Base-by-base conservation (phyloP, 768 basidiomycete species). In the Tricholoma furcatifolium region DNA sequence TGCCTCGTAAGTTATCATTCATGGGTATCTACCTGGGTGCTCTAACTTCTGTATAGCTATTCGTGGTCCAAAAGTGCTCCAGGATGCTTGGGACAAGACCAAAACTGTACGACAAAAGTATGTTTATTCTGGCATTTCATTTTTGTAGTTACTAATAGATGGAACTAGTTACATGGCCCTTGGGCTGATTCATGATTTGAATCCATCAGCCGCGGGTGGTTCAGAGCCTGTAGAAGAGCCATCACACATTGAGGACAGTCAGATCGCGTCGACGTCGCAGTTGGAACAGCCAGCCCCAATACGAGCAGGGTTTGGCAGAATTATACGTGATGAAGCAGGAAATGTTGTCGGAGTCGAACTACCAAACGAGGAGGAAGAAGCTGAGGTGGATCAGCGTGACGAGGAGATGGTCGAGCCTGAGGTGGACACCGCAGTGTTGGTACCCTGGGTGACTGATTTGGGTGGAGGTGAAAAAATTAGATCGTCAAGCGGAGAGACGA, bases 51-150 rank as follows among this genome's bases (percentile, higher is more conserved):
- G 43, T 30, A 15, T 58, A 86, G 90, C 87, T 21, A 85, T 97
- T 55, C 81, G 84, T 50, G 93, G 89, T 5, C 93, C 93, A 2
- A 85, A 87, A 65, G 76, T 80, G 9, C 73, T 97, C 56, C 89
- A 88, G 65, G 84, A 88, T 41, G 84, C 85, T 50, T 98, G 94
- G 94, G 90, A 98, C 68, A 83, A 82, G 59, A 74, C 73, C 46
- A 91, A 91, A 71, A 98, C 94, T 10, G 85, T 95, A 15, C 81
- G 80, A 57, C 95, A 98, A 81, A 98, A 97, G 94, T 96, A 63
- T 62, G 87, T 66, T 31, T 21, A 35, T 32, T 23, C 43, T 32
- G 11, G 4, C n/a, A 4, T 11, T 24, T 34, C 12, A 10, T 36
- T 42, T 31, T 39, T 20, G n/a, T 11, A 12, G n/a, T 11, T 38